Percentiles rank a stretch among this genome's conserved stretches.
Evolutionary conservation across 345 rosid species (phyloP).

Genomic region (Sapria himalayana): DNA sequence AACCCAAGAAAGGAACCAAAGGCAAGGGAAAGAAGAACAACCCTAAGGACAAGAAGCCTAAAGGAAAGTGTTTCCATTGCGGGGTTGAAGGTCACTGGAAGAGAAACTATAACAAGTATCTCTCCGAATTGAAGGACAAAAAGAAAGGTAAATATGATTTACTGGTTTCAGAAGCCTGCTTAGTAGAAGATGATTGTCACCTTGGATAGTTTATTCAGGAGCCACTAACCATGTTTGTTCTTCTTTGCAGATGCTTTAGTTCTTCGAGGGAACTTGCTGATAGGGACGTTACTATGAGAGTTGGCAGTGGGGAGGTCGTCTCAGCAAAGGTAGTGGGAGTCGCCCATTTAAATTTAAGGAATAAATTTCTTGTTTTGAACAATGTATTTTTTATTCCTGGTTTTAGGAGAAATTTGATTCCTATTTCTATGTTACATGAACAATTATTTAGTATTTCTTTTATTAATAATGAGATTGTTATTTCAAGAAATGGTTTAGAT

Average conservation of each 20-base stretch:
- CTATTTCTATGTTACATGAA: background rate
- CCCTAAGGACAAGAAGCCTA: background rate
- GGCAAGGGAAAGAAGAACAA: background rate
- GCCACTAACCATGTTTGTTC: background rate
- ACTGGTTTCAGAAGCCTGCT: background rate
- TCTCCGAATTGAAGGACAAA: background rate
- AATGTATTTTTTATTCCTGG: no score
- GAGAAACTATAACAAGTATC: background rate
- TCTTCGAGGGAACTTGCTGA: background rate
- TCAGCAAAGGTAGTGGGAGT: background rate
- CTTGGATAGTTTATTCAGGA: background rate
- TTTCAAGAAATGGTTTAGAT: background rate
- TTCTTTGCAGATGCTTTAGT: background rate
- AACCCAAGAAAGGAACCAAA: background rate
- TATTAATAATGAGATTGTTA: background rate
- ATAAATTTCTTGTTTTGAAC: background rate
- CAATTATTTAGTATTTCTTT: background rate
- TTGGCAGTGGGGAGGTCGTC: background rate
- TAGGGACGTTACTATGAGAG: background rate
- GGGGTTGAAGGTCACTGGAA: background rate
- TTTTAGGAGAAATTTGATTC: background rate
- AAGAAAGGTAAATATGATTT: conserved; percentile 1
- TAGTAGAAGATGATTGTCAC: background rate
- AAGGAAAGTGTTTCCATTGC: background rate
- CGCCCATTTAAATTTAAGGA: background rate